Conservation (phyloP, 2,329 filamentous ascomycete species). For the Aspergillus eucalypticola region DNA sequence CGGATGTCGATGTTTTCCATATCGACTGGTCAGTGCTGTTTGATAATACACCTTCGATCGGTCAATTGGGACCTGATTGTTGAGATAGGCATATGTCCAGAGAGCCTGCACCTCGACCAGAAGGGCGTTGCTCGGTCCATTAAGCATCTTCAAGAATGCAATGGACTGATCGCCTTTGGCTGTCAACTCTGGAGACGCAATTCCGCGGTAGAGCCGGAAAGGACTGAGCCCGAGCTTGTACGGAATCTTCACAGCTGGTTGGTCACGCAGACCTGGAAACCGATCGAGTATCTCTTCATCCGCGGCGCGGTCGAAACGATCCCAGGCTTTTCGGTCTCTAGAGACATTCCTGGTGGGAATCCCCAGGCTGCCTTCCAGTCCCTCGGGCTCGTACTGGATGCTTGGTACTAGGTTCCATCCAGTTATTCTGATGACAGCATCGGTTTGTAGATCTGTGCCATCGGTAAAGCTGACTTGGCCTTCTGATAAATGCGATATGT, state of each 20-base stretch:
- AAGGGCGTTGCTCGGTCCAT: not conserved
- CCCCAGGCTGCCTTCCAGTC: not conserved
- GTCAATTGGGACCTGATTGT: not conserved
- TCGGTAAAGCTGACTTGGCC: slow-evolving; percentile 5
- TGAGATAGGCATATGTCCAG: slow-evolving; percentile 7
- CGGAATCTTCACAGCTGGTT: not conserved
- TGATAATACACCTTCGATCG: not conserved
- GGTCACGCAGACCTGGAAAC: slow-evolving; percentile 9
- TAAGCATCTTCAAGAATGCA: slow-evolving; percentile 4
- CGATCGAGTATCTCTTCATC: slow-evolving; percentile 3
- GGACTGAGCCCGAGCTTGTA: not conserved
- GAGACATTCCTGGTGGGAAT: not conserved
- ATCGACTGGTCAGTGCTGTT: slow-evolving; percentile 3
- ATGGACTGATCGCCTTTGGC: not conserved
- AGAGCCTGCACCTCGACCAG: slow-evolving; percentile 2
- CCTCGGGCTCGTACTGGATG: slow-evolving; percentile 3
- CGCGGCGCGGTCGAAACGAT: not conserved
- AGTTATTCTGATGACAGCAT: slow-evolving; percentile 8
- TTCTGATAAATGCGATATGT: slow-evolving; percentile 9
- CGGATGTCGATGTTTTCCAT: slow-evolving; percentile 1
- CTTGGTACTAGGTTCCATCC: slow-evolving; percentile 6
- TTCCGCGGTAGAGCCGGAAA: slow-evolving; percentile 4
- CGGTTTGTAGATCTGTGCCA: not conserved
- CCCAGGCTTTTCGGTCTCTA: not conserved
- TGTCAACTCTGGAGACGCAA: slow-evolving; percentile 1